Percentiles rank a stretch among this genome's conserved stretches.
Conservation (phyloP, 306 rosid genomes). For the Medicago truncatula region MtrunA17r5.0-ANR NC_053043.1:49708001-49708500, state of each 20-base stretch:
- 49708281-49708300: background rate
- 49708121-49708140: slow-evolving; percentile 4
- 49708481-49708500: background rate
- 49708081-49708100: slow-evolving; percentile 18
- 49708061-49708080: slow-evolving; percentile 32
- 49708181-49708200: slow-evolving; percentile 8
- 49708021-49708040: slow-evolving; percentile 92
- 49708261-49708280: background rate
- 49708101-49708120: slow-evolving; percentile 24
- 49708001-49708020: slow-evolving; percentile 63
- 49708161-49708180: slow-evolving; percentile 10
- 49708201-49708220: slow-evolving; percentile 5
- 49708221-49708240: slow-evolving; percentile 3
- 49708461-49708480: background rate
- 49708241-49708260: slow-evolving; percentile 30
- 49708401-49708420: slow-evolving; percentile 13
- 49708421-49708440: background rate
- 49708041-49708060: slow-evolving; percentile 37
- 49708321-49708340: slow-evolving; percentile 1
- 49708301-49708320: background rate
- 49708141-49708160: background rate
- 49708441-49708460: slow-evolving; percentile 4
- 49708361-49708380: slow-evolving; percentile 13
- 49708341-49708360: slow-evolving; percentile 18
- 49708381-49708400: background rate